phyloP scores from a whole-genome alignment of 805 yeast genomes.

The Ogataea methanolica region DNA sequence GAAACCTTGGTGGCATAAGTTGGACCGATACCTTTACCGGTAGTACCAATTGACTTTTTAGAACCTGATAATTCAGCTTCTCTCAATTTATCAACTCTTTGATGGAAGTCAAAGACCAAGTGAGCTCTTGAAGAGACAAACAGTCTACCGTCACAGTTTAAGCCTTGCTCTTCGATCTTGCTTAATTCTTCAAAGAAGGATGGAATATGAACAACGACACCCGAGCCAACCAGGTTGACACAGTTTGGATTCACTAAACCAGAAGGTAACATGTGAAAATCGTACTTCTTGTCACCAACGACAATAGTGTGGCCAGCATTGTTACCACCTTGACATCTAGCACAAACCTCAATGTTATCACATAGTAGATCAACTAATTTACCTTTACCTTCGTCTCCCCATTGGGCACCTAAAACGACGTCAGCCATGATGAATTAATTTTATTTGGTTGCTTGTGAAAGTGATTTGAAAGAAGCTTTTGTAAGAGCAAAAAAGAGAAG shows the following conservation, averaged over 20 bases:
- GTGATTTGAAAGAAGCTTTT: background rate
- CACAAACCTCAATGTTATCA: conserved; percentile 93
- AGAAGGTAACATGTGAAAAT: conserved; percentile 98
- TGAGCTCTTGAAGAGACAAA: conserved; percentile 93
- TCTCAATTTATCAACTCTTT: conserved; percentile 90
- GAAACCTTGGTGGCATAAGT: conserved; percentile 96
- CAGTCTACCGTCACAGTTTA: conserved; percentile 68
- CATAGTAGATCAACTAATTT: conserved; percentile 93
- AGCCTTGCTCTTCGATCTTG: conserved; percentile 76
- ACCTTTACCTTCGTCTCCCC: conserved; percentile 99
- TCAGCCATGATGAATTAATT: conserved; percentile 50
- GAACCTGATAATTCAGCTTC: conserved; percentile 81
- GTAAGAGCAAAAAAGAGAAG: background rate
- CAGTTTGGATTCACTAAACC: conserved; percentile 96
- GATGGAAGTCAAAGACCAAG: conserved; percentile 96
- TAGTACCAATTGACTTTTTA: conserved; percentile 91
- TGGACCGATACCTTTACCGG: conserved; percentile 99
- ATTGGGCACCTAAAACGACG: conserved; percentile 96
- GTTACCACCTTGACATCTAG: conserved; percentile 98
- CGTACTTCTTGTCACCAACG: conserved; percentile 82
- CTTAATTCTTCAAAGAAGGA: conserved; percentile 86
- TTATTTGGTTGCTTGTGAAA: background rate
- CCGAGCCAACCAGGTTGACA: conserved; percentile 85
- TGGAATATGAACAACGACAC: conserved; percentile 94
- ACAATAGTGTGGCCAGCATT: conserved; percentile 99